phyloP scores from a whole-genome alignment of 495 filamentous ascomycete genomes.

The Halenospora varia region DNA sequence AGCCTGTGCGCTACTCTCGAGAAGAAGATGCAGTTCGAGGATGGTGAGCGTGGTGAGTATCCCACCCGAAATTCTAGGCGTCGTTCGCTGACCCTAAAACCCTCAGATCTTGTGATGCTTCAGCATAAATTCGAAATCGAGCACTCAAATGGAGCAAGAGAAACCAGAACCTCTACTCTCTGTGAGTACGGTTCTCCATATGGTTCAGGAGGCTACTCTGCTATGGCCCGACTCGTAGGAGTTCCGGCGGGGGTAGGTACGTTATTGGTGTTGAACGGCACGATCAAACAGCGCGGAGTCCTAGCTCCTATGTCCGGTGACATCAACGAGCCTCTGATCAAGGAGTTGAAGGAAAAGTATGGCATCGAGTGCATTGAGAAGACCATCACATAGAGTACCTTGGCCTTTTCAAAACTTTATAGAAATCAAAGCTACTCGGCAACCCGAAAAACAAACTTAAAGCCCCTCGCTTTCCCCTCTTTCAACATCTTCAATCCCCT shows the following conservation, averaged over 20 bases:
- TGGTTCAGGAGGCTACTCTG: conserved; percentile 56
- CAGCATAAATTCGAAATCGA: conserved; percentile 93
- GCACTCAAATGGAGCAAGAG: conserved; percentile 59
- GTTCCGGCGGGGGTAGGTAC: conserved; percentile 62
- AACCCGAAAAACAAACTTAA: conserved; percentile 67
- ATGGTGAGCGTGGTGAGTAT: conserved; percentile 61
- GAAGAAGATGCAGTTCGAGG: conserved; percentile 83
- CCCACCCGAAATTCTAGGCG: conserved; percentile 46
- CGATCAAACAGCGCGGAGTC: conserved; percentile 69
- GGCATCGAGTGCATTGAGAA: conserved; percentile 19
- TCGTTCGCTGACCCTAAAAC: conserved; percentile 15
- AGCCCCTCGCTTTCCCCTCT: conserved; percentile 57
- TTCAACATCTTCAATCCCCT: conserved; percentile 50
- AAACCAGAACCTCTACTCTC: conserved; percentile 77
- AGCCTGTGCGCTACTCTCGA: conserved; percentile 91
- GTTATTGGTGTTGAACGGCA: conserved; percentile 78
- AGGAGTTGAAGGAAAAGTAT: conserved; percentile 59
- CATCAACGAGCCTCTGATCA: conserved; percentile 65
- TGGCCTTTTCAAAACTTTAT: neutral
- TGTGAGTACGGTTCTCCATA: conserved; percentile 78
- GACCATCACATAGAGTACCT: neutral
- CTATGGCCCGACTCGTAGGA: conserved; percentile 83
- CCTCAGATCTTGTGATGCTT: conserved; percentile 51
- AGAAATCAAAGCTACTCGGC: conserved; percentile 34
- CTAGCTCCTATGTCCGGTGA: conserved; percentile 73